Conservation (phyloP, 345 rosid genomes). For the Bruguiera parviflora region DNA sequence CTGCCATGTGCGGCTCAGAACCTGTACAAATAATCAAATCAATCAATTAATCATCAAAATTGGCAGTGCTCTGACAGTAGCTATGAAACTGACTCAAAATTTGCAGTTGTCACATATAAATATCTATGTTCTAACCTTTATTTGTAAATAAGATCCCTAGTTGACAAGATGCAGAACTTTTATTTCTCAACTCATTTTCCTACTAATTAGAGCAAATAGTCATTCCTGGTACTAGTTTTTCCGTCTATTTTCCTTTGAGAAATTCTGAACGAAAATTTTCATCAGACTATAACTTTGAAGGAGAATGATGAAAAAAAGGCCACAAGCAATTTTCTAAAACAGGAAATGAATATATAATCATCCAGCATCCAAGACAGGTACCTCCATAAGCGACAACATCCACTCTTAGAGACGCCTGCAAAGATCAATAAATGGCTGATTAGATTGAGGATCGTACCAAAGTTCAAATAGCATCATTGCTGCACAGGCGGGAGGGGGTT, state of each 20-base stretch:
- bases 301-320: background rate
- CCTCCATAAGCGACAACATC: constrained; percentile 96
- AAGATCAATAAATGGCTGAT: constrained; percentile 12
- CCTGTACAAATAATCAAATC: constrained; percentile 35
- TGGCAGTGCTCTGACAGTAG: background rate
- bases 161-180: no score
- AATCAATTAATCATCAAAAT: background rate
- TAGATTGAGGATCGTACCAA: background rate
- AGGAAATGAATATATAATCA: background rate
- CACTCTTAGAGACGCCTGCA: constrained; percentile 77
- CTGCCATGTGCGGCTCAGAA: constrained; percentile 72
- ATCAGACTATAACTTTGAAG: background rate
- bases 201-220: background rate
- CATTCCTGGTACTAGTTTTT: background rate
- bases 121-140: background rate
- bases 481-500: no score
- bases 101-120: background rate
- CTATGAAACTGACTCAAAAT: background rate
- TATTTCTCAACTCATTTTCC: no score
- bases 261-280: background rate
- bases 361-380: constrained; percentile 19
- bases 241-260: background rate
- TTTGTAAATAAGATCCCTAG: background rate
- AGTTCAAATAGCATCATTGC: background rate
- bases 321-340: background rate